Evolutionary conservation across 306 rosid species (phyloP), one percentile per base, ranked within the genome.

Genomic region (Pyrus communis): DNA sequence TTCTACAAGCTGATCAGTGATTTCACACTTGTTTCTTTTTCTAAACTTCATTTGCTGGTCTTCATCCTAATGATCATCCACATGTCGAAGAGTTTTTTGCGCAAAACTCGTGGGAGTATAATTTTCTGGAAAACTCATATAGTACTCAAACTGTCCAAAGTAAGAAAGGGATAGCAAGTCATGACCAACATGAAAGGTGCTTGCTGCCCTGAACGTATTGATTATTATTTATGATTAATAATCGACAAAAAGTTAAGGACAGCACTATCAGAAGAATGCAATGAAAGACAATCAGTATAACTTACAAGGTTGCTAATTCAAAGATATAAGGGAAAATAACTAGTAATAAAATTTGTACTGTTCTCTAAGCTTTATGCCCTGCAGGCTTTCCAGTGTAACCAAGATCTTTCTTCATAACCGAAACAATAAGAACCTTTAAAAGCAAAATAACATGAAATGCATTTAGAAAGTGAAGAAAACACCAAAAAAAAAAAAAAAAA

Each of bases 401-500:
- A 72, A 92, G 96, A 69, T 90, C 98, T 84, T 86, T 92, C 80
- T 86, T 95, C 40, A 95, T 78, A 79, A 85, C 93, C 51, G 89
- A 85, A 84, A 83, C 95, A 73, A 89, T 87, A 79, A 92, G 97
- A 80, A 95, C 96, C 98, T 95, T 71, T 15, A 85, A 77, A 68
- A 79, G 79, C 74, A 80, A 57, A 14, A 83, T 61, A 67, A 70
- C 55, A 74, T 2, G 71, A 46, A 76, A 58, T 15, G 71, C 27
- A 64, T 69, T 85, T 58, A 83, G 86, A 3, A 51, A 51, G 45
- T 14, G 21, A 61, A 51, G 49, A n/a, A n/a, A n/a, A n/a, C n/a
- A n/a, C n/a, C n/a, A n/a, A n/a, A n/a, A n/a, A n/a, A n/a, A n/a
- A n/a, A n/a, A n/a, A n/a, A n/a, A n/a, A n/a, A n/a, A n/a, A n/a